Base-by-base conservation (phyloP, 495 filamentous ascomycete genomes). In the Lentithecium fluviatile region DNA sequence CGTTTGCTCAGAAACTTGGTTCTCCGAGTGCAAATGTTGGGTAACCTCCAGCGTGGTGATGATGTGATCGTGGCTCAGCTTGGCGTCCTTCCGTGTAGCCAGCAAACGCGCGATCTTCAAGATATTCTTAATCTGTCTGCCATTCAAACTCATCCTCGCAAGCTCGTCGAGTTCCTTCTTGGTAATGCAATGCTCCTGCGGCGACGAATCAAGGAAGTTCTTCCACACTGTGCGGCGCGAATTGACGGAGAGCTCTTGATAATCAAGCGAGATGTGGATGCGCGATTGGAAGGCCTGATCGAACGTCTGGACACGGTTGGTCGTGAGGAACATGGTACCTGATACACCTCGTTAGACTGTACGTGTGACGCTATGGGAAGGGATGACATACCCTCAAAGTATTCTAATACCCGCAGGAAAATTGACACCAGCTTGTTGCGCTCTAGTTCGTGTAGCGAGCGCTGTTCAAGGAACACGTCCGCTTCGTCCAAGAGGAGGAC, bases 61-160 rank as follows among this genome's bases (percentile, higher is more conserved):
- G 11, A 83, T 71, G 62, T 82, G 79, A 26, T 69, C 56, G 24
- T 75, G 64, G 13, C 51, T 67, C 32, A 83, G 66, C 20, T 64
- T 70, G 29, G 60, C 68, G 2, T 75, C 69, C 57, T 73, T 69
- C 56, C 65, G 65, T 10, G 50, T 67, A 6, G 78, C 77, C 17
- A 81, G 66, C 26, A 80, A 46, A 21, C 75, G 71, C 19, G 81
- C 81, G 2, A 78, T 85, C 69, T 85, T 84, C 21, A 87, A 73
- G 2, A 82, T 76, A 66, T 85, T 88, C 71, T 85, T 84, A 60
- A 87, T 88, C 71, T 87, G 79, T 43, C 83, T 68, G 0, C 84
- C 84, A 64, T 87, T 87, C 70, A 87, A 69, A 52, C 77, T 63
- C 59, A 76, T 70, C 2, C 58, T 58, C 0, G 76, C 75, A 26